Conservation (phyloP, 116 monocot genomes). For the Phalaenopsis hybrid region DNA sequence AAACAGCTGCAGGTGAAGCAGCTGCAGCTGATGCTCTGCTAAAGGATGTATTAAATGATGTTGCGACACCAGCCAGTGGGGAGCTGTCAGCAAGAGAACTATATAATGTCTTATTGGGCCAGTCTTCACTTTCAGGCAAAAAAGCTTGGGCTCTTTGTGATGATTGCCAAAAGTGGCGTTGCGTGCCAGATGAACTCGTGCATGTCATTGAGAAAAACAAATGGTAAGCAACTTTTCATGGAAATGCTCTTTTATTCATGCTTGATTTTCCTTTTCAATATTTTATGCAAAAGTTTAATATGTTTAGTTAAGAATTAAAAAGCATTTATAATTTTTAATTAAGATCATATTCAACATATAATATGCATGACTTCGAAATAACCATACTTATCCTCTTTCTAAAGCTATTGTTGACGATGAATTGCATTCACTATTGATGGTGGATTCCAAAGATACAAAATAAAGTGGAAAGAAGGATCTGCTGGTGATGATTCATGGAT, state of each 20-base stretch:
- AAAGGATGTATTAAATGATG: constrained; percentile 12
- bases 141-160: constrained; percentile 86
- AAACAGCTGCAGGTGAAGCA: constrained; percentile 18
- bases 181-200: constrained; percentile 70
- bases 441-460: neutral
- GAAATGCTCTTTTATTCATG: neutral
- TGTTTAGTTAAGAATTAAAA: neutral
- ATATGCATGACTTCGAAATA: neutral
- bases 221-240: constrained; percentile 48
- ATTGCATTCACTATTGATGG: neutral
- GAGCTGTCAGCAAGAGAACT: constrained; percentile 14
- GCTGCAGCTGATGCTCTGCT: constrained; percentile 10
- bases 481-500: neutral
- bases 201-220: constrained; percentile 59
- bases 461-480: neutral
- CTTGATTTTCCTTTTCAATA: constrained; percentile 5
- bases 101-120: constrained; percentile 11
- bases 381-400: neutral
- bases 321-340: neutral
- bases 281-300: neutral
- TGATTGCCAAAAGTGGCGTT: constrained; percentile 89
- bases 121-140: constrained; percentile 26
- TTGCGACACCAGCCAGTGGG: constrained; percentile 9
- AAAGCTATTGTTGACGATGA: neutral
- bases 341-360: neutral